Conservation (phyloP, 2,329 filamentous ascomycete genomes). For the Mycogone perniciosa region DNA sequence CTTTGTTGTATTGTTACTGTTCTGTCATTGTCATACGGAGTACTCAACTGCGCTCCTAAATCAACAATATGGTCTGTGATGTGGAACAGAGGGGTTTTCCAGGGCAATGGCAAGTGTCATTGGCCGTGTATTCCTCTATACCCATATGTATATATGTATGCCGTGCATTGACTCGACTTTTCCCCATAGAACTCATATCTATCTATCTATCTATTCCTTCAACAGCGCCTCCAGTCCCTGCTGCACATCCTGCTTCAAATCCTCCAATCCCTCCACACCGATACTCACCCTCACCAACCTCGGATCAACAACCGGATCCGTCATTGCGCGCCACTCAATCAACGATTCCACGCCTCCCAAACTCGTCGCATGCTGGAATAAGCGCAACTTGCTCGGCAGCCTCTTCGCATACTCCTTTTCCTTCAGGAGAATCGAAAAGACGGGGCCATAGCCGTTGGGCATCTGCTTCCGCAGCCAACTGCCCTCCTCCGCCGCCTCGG, state of each 20-base stretch:
- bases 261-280: slow-evolving; percentile 81
- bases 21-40: no score
- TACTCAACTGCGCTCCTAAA: no score
- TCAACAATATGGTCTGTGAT: no score
- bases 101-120: no score
- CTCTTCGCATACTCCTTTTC: slow-evolving; percentile 53
- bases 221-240: slow-evolving; percentile 55
- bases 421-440: slow-evolving; percentile 70
- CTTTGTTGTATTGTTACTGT: no score
- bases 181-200: no score
- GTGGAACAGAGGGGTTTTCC: no score
- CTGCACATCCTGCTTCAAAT: slow-evolving; percentile 69
- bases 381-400: slow-evolving; percentile 68
- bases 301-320: slow-evolving; percentile 65
- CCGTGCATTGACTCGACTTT: no score
- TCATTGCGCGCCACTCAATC: slow-evolving; percentile 95
- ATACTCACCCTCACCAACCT: slow-evolving; percentile 74
- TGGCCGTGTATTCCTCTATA: no score
- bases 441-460: slow-evolving; percentile 83
- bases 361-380: slow-evolving; percentile 94
- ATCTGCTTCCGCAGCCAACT: slow-evolving; percentile 82
- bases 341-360: slow-evolving; percentile 90
- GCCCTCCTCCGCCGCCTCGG: slow-evolving; percentile 46
- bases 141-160: no score
- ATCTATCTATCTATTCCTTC: background rate